These are phyloP conservation scores for Musa beccarii DNA, from an alignment of 176 grass and related monocot genomes.

Conservation along the genomic window DNA sequence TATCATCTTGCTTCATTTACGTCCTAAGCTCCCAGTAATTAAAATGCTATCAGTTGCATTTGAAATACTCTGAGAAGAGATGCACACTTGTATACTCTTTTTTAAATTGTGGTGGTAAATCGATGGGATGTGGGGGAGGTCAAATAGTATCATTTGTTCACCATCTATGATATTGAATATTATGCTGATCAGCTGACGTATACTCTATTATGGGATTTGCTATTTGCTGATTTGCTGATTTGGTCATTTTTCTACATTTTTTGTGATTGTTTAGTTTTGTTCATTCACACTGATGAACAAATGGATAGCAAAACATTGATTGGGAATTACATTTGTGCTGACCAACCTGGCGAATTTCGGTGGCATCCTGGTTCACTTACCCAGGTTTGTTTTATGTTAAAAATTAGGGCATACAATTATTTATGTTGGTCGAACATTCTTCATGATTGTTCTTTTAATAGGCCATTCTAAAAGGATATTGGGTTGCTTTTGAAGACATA, in stretches of 20 bases:
- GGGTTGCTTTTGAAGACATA: slow-evolving; percentile 95
- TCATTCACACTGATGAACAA: slow-evolving; percentile 91
- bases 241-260: neutral
- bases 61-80: no score
- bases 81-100: no score
- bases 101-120: no score
- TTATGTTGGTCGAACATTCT: slow-evolving; percentile 10
- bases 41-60: no score
- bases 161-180: no score
- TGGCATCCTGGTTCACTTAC: slow-evolving; percentile 93
- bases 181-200: neutral
- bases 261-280: slow-evolving; percentile 36
- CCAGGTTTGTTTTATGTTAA: slow-evolving; percentile 40
- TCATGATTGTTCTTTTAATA: slow-evolving; percentile 21
- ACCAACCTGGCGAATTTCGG: slow-evolving; percentile 83
- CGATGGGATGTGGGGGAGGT: no score
- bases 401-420: neutral
- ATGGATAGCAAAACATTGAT: slow-evolving; percentile 91
- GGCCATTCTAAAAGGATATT: slow-evolving; percentile 79
- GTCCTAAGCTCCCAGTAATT: no score
- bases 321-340: slow-evolving; percentile 81
- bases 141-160: no score
- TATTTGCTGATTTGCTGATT: neutral
- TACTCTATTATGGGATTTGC: neutral
- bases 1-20: no score